Evolutionary conservation across 495 filamentous ascomycete species (phyloP).

Genomic region (Neurospora sp.): DNA sequence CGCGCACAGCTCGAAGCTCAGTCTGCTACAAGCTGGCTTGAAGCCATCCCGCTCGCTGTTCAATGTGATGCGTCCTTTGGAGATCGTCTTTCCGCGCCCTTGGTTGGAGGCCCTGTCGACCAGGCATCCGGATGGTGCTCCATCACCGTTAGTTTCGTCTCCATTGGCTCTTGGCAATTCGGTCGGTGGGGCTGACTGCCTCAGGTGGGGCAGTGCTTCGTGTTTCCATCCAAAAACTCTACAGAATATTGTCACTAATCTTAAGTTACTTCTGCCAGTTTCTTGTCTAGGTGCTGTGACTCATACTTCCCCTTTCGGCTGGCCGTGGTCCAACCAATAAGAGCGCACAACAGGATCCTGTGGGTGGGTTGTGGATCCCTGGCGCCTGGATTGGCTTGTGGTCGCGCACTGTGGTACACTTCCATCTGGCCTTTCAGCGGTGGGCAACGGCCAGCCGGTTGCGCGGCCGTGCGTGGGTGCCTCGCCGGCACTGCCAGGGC

Average conservation of each 20-base stretch:
- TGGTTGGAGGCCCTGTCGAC: not conserved
- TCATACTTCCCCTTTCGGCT: conserved; percentile 23
- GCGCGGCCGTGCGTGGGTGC: not conserved
- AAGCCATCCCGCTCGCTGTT: not conserved
- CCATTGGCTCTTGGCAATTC: not conserved
- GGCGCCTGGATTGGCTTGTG: not conserved
- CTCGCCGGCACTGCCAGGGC: not conserved
- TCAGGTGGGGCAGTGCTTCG: conserved; percentile 3
- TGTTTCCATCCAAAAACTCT: not conserved
- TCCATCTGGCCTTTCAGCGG: not conserved
- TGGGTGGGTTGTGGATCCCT: not conserved
- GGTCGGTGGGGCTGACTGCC: not conserved
- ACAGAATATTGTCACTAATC: not conserved
- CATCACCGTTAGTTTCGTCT: not conserved
- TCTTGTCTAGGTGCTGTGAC: conserved; percentile 11
- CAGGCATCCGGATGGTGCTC: not conserved
- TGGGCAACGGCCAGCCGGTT: not conserved
- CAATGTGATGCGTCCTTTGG: not conserved
- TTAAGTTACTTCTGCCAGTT: not conserved
- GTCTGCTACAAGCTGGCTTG: not conserved
- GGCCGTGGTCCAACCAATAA: conserved; percentile 12
- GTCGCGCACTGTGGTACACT: not conserved
- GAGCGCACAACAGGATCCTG: not conserved
- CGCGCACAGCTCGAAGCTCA: not conserved
- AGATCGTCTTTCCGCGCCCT: not conserved